These are phyloP conservation scores for Sarocladium kiliense DNA, from an alignment of 2,329 filamentous ascomycete genomes.

Conservation along the genomic window DNA sequence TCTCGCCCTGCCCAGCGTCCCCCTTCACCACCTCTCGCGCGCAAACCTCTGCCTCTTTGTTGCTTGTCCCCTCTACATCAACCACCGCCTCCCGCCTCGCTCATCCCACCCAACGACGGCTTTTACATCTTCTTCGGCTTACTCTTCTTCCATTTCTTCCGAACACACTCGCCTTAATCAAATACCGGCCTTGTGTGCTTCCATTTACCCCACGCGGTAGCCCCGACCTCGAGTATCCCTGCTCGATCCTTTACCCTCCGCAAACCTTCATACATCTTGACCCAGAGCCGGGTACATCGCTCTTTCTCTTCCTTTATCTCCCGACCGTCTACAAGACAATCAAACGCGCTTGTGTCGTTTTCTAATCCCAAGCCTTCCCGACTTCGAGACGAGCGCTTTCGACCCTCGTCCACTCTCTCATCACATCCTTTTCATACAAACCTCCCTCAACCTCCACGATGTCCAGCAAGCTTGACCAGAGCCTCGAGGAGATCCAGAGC, in stretches of 20 bases:
- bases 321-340: background rate
- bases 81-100: slow-evolving; percentile 9
- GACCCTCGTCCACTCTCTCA: background rate
- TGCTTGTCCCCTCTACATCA: slow-evolving; percentile 1
- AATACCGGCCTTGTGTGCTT: slow-evolving; percentile 2
- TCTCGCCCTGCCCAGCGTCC: background rate
- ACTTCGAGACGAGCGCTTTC: background rate
- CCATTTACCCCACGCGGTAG: background rate
- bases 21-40: slow-evolving; percentile 2
- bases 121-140: slow-evolving; percentile 10
- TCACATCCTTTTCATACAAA: background rate
- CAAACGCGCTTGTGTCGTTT: background rate
- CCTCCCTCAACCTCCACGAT: slow-evolving; percentile 45
- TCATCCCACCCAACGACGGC: slow-evolving; percentile 10
- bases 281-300: background rate
- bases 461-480: slow-evolving; percentile 94
- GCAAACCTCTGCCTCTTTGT: slow-evolving; percentile 10
- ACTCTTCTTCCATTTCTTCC: slow-evolving; percentile 23
- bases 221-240: background rate
- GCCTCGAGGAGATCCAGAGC: slow-evolving; percentile 95
- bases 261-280: background rate
- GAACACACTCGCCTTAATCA: slow-evolving; percentile 15
- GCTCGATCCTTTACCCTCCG: background rate
- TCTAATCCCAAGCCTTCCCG: background rate
- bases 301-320: background rate